A percentile compares a stretch with the other conserved stretches of the same genome.
phyloP scores from a whole-genome alignment of 2,329 filamentous ascomycete genomes.

The Monosporascus cannonballus region DNA sequence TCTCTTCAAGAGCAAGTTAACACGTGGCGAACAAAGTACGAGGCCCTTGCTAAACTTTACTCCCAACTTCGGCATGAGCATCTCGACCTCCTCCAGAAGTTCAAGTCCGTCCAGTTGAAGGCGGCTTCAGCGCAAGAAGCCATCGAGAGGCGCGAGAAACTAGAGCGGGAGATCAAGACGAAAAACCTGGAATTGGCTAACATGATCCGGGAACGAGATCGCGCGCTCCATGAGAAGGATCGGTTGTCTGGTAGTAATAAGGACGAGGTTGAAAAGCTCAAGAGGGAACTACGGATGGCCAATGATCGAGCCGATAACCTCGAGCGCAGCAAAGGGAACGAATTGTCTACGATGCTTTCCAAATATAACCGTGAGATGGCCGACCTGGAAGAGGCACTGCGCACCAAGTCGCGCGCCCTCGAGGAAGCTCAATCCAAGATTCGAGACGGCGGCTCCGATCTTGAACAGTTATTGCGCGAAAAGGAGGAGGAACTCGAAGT shows the following conservation, averaged over 20 bases:
- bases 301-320: constrained; percentile 87
- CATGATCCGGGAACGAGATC: constrained; percentile 95
- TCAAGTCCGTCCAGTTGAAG: constrained; percentile 93
- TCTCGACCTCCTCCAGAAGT: constrained; percentile 89
- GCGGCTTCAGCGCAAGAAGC: constrained; percentile 95
- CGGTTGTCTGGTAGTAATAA: constrained; percentile 78
- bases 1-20: constrained; percentile 95
- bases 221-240: constrained; percentile 89
- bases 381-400: constrained; percentile 86
- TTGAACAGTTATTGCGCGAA: constrained; percentile 78
- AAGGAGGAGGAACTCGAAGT: constrained; percentile 98
- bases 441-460: constrained; percentile 75
- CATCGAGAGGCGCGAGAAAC: constrained; percentile 87
- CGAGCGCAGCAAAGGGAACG: constrained; percentile 88
- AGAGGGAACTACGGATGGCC: constrained; percentile 87
- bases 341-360: constrained; percentile 87
- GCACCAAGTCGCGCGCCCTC: constrained; percentile 79
- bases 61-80: constrained; percentile 94
- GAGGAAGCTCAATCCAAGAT: constrained; percentile 77
- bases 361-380: constrained; percentile 98
- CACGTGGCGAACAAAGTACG: constrained; percentile 96
- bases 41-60: constrained; percentile 92
- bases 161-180: constrained; percentile 96
- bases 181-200: constrained; percentile 98
- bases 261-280: constrained; percentile 91